A percentile compares a stretch with the other conserved stretches of the same genome.
phyloP scores from a whole-genome alignment of 805 yeast genomes.

The Lipomyces yamanashiensis region DNA sequence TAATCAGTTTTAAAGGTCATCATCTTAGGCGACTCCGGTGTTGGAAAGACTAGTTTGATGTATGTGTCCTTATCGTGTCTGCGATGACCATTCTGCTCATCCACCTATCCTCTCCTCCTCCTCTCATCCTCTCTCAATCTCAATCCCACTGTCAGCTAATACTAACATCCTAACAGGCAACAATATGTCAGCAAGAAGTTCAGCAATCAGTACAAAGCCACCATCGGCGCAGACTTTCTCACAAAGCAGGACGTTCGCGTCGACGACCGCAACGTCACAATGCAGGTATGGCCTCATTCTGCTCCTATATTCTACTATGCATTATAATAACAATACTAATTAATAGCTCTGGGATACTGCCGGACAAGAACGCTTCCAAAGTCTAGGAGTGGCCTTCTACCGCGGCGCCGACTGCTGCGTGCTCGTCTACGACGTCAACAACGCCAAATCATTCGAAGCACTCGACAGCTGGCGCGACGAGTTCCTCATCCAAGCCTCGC shows the following conservation, averaged over 20 bases:
- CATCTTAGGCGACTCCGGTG: slow-evolving; percentile 95
- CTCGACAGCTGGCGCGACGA: slow-evolving; percentile 94
- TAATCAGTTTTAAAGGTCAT: slow-evolving; percentile 58
- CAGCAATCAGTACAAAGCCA: slow-evolving; percentile 94
- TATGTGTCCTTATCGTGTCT: slow-evolving; percentile 21
- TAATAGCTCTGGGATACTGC: slow-evolving; percentile 93
- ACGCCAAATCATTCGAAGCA: slow-evolving; percentile 88
- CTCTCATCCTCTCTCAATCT: no score
- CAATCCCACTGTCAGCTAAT: not conserved
- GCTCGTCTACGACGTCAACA: slow-evolving; percentile 92
- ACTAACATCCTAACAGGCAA: slow-evolving; percentile 50
- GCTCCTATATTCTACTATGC: not conserved
- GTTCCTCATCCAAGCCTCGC: slow-evolving; percentile 90
- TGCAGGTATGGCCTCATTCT: slow-evolving; percentile 47
- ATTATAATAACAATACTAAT: not conserved
- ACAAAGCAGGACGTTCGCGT: slow-evolving; percentile 81
- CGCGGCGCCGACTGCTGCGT: slow-evolving; percentile 99
- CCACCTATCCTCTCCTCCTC: no score
- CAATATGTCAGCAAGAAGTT: slow-evolving; percentile 95
- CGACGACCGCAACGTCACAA: slow-evolving; percentile 79
- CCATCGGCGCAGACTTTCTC: slow-evolving; percentile 95
- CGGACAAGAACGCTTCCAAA: slow-evolving; percentile 97
- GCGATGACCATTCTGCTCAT: no score
- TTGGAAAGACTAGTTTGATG: slow-evolving; percentile 96
- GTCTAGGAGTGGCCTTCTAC: slow-evolving; percentile 94